Conservation (phyloP, 495 filamentous ascomycete genomes). For the Trichoderma parareesei region DNA sequence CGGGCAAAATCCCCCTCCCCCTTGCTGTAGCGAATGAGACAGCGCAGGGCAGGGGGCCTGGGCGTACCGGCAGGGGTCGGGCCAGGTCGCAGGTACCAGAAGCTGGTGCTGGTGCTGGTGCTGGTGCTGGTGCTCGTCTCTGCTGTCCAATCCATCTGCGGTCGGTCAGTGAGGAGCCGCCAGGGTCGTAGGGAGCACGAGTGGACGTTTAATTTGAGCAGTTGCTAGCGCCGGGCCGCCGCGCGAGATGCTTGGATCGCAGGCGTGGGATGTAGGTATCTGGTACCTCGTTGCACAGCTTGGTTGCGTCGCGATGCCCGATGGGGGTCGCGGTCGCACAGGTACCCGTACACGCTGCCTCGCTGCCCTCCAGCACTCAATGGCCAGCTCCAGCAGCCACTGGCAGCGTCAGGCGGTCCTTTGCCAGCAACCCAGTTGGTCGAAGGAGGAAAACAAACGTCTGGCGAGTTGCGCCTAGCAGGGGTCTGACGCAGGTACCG, state of each 20-base stretch:
- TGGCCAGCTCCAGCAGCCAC: neutral
- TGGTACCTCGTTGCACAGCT: neutral
- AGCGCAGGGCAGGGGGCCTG: neutral
- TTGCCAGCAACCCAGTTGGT: neutral
- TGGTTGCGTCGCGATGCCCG: neutral
- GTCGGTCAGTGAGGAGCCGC: conserved; percentile 5
- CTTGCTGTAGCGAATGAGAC: conserved; percentile 7
- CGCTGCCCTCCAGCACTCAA: neutral
- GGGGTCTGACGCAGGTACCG: conserved; percentile 8
- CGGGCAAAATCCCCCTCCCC: neutral
- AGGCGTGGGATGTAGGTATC: neutral
- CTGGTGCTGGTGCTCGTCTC: too few species aligned
- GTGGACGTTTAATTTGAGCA: conserved; percentile 9
- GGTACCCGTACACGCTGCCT: neutral
- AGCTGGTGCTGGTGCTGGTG: neutral
- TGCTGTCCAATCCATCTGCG: neutral
- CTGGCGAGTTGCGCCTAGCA: neutral
- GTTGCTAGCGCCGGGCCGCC: conserved; percentile 5
- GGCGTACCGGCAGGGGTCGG: neutral
- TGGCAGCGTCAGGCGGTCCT: neutral
- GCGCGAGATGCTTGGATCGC: neutral
- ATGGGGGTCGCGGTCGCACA: too few species aligned
- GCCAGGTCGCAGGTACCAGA: neutral
- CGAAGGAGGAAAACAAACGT: conserved; percentile 6
- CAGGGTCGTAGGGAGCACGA: conserved; percentile 5